Evolutionary conservation across 495 filamentous ascomycete genomes (phyloP), one percentile per base, ranked within the genome.

Genomic region (Apiosordaria backusii): DNA sequence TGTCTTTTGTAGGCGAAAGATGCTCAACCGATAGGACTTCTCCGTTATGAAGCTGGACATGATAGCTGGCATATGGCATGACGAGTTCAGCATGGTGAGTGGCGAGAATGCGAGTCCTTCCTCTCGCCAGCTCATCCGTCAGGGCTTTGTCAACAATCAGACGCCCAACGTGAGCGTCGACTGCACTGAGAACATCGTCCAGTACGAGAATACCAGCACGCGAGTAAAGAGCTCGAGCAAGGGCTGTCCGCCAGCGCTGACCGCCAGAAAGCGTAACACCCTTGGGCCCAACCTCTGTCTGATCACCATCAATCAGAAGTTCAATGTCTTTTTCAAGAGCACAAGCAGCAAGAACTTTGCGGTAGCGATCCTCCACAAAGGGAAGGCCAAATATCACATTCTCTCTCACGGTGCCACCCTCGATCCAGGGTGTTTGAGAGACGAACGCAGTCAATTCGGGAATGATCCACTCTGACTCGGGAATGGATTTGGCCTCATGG

Each of bases 161-260:
- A 58, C 74, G 73, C 23, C 82, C 78, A 24, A 85, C 84, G 62
- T 82, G 81, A 18, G 83, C 78, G 71, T 86, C 84, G 18, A 86
- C 74, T 4, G 89, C 89, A 19, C 85, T 87, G 15, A 92, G 76
- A 4, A 89, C 85, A 69, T 92, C 89, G 70, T 92, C 90, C 4
- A 92, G 80, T 6, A 91, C 73, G 21, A 92, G 72, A 16, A 90
- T 83, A 2, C 82, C 83, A 15, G 88, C 84, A 9, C 82, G 76
- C 52, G 89, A 90, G 68, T 92, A 92, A 2, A 91, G 79, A 1
- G 90, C 90, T 62, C 90, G 81, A 22, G 90, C 90, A 1, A 92
- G 78, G 9, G 87, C 85, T 24, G 90, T 80, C 16, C 90, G 81
- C 75, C 88, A 89, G 59, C 85, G 85, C 70, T 92, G 90, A 0